Evolutionary conservation across 2,329 filamentous ascomycete species (phyloP), one percentile per base, ranked within the genome.

Genomic region (Neonectria punicea): DNA sequence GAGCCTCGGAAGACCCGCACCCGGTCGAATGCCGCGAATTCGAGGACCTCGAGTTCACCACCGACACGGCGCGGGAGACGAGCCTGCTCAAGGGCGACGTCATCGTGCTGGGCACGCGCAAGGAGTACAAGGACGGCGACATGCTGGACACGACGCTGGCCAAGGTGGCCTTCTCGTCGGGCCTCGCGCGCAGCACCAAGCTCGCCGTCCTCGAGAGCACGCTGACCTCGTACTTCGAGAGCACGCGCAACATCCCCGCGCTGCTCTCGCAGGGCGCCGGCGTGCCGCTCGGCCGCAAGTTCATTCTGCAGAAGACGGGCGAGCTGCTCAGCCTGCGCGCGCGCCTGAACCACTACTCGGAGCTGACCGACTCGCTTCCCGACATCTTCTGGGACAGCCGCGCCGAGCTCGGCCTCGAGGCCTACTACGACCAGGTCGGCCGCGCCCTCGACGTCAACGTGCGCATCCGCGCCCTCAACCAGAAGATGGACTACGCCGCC

Each of bases 401-500:
- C 54, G 92, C 96, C 73, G 94, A 98, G 78, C 88, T 98, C 2
- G 93, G 94, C 1, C 85, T 99, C 2, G 96, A 98, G 78, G 92
- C 91, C 32, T 98, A 98, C 81, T 99, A 98, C 79, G 94, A 97
- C 71, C 92, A 96, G 78, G 93, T 98, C 44, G 94, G 95, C 44
- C 89, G 91, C 59, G 93, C 94, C 1, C 86, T 99, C 39, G 96
- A 98, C 79, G 94, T 98, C 25, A 92, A 93, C 36, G 93, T 96
- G 28, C 88, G 96, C 55, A 98, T 98, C 81, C 93, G 92, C 74
- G 90, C 93, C 18, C 81, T 98, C 71, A 99, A 99, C 78, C 93
- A 97, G 81, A 97, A 97, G 82, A 97, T 99, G 88, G 95, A 97
- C 75, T 98, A 99, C 78, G 96, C 95, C 1, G 93, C 96, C 75